Conservation (phyloP, 2,329 filamentous ascomycete species). For the Cladorrhinum sp. region DNA sequence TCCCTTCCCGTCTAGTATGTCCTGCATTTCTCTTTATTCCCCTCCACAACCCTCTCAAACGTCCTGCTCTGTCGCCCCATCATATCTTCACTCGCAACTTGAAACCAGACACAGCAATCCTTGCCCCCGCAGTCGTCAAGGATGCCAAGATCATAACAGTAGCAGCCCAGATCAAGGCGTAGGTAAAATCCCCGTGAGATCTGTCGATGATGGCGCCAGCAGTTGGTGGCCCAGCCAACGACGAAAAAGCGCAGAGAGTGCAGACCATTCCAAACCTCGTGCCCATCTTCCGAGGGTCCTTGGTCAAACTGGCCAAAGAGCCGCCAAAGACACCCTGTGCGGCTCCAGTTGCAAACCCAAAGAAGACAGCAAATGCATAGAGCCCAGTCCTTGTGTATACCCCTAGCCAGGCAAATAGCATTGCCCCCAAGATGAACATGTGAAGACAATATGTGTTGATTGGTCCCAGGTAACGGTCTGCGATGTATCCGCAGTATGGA, state of each 20-base stretch:
- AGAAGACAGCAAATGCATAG: constrained; percentile 40
- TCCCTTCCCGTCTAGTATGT: background rate
- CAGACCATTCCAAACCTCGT: constrained; percentile 46
- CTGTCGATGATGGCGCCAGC: constrained; percentile 45
- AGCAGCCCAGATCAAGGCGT: constrained; percentile 48
- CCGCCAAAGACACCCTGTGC: constrained; percentile 42
- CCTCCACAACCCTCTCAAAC: background rate
- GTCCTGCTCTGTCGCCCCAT: background rate
- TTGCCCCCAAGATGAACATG: constrained; percentile 44
- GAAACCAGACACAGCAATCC: constrained; percentile 37
- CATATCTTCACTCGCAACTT: constrained; percentile 36
- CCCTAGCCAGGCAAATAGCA: constrained; percentile 55
- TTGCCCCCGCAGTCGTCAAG: constrained; percentile 33
- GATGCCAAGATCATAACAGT: constrained; percentile 37
- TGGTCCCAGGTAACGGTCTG: constrained; percentile 51
- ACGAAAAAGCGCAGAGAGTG: constrained; percentile 40
- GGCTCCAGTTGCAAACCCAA: constrained; percentile 43
- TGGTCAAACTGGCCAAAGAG: constrained; percentile 41
- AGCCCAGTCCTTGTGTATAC: constrained; percentile 35
- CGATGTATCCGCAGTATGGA: constrained; percentile 52
- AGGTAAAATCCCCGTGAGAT: constrained; percentile 38
- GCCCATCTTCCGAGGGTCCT: constrained; percentile 44
- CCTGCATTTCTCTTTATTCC: background rate
- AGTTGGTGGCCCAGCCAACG: constrained; percentile 43
- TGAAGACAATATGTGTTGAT: constrained; percentile 55